Conservation (phyloP, 2,329 filamentous ascomycete genomes). For the Diaporthe sp. region DNA sequence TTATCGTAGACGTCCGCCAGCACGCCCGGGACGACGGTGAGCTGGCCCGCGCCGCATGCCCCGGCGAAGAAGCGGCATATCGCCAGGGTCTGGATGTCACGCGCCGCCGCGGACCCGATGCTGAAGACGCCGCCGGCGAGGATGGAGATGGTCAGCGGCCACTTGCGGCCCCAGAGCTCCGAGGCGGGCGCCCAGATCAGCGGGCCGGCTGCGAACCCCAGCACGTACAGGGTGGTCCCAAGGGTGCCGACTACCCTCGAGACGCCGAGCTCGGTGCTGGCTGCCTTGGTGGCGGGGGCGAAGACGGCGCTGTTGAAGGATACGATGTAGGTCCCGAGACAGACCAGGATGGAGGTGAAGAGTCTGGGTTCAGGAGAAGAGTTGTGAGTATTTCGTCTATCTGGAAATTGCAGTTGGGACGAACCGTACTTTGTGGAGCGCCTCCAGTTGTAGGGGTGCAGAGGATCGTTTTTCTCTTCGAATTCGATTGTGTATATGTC, state of each 20-base stretch:
- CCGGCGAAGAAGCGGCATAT: slow-evolving; percentile 34
- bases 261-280: slow-evolving; percentile 29
- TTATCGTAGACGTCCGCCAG: slow-evolving; percentile 34
- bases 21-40: slow-evolving; percentile 34
- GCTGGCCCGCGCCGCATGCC: slow-evolving; percentile 32
- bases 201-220: slow-evolving; percentile 53
- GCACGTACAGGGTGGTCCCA: slow-evolving; percentile 52
- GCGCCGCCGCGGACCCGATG: slow-evolving; percentile 51
- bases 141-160: slow-evolving; percentile 48
- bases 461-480: slow-evolving; percentile 61
- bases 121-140: slow-evolving; percentile 51
- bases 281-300: slow-evolving; percentile 33
- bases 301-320: slow-evolving; percentile 40
- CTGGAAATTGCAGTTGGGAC: too few species aligned
- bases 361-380: slow-evolving; percentile 18
- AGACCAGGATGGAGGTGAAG: slow-evolving; percentile 37
- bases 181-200: slow-evolving; percentile 48
- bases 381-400: not conserved
- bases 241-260: slow-evolving; percentile 49
- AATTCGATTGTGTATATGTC: slow-evolving; percentile 73
- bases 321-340: slow-evolving; percentile 37
- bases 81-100: slow-evolving; percentile 46
- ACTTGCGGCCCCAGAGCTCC: slow-evolving; percentile 51
- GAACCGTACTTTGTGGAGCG: slow-evolving; percentile 54
- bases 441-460: slow-evolving; percentile 65